These are phyloP conservation scores for Zoysia japonica DNA, from an alignment of 176 grass and related monocot genomes.

Conservation along the genomic window DNA sequence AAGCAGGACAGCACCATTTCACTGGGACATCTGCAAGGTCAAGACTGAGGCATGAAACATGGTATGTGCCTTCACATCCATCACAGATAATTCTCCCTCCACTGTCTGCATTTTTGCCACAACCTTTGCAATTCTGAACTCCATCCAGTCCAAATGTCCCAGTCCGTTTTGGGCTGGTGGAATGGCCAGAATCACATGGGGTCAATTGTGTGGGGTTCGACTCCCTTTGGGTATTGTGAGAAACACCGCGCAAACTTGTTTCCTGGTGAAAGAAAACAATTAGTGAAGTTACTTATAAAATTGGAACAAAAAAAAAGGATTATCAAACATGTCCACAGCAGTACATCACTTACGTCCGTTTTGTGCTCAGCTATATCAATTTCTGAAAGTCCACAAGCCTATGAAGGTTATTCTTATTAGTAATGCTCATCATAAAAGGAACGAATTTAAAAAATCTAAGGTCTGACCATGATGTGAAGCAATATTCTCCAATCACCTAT, in stretches of 20 bases:
- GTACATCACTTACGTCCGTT: constrained; percentile 46
- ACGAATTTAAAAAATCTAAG: constrained; percentile 29
- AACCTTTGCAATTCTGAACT: constrained; percentile 62
- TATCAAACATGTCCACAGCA: constrained; percentile 24
- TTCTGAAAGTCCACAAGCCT: constrained; percentile 68
- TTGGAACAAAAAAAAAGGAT: constrained; percentile 1
- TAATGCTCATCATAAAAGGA: constrained; percentile 26
- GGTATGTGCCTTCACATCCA: constrained; percentile 70
- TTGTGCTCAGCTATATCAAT: constrained; percentile 56
- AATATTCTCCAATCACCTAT: not conserved
- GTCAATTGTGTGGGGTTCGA: constrained; percentile 44
- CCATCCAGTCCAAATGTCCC: constrained; percentile 37
- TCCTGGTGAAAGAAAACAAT: constrained; percentile 50
- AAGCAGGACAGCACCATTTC: constrained; percentile 74
- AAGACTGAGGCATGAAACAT: constrained; percentile 74
- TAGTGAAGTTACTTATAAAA: constrained; percentile 18
- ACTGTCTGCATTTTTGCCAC: constrained; percentile 54
- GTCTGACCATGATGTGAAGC: not conserved
- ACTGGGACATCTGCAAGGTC: constrained; percentile 52
- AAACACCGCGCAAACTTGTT: constrained; percentile 43
- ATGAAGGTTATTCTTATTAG: constrained; percentile 29
- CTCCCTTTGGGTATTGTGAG: constrained; percentile 51
- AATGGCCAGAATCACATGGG: constrained; percentile 65
- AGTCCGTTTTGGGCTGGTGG: constrained; percentile 60
- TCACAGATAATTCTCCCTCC: constrained; percentile 73